phyloP scores from a whole-genome alignment of 257 asterid genomes.

The Knoxia roxburghii region DNA sequence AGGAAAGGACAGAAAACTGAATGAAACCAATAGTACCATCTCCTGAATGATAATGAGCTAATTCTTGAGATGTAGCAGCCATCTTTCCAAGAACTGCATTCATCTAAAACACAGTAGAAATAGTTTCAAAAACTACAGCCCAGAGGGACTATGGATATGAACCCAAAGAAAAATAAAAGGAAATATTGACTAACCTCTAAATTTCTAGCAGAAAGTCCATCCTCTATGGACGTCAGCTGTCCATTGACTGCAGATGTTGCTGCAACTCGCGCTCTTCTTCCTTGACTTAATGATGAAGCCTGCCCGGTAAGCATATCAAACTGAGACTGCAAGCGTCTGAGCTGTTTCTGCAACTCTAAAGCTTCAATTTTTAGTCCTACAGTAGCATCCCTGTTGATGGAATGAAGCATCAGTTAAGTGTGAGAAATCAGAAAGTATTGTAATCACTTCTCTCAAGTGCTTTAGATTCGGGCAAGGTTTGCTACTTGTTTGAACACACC shows the following conservation, averaged over 20 bases:
- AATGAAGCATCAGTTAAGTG: slow-evolving; percentile 24
- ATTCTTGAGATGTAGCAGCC: slow-evolving; percentile 86
- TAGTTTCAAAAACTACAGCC: slow-evolving; percentile 12
- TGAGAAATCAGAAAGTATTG: slow-evolving; percentile 14
- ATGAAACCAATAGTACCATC: slow-evolving; percentile 51
- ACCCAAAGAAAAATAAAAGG: not conserved
- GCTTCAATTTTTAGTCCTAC: slow-evolving; percentile 82
- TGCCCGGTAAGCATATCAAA: slow-evolving; percentile 84
- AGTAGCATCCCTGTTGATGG: slow-evolving; percentile 72
- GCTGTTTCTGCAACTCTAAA: slow-evolving; percentile 89
- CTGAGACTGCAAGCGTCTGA: slow-evolving; percentile 68
- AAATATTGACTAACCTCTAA: slow-evolving; percentile 57
- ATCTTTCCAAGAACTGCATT: slow-evolving; percentile 87
- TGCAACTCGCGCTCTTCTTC: slow-evolving; percentile 90
- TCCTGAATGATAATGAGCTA: slow-evolving; percentile 96
- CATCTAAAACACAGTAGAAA: slow-evolving; percentile 44
- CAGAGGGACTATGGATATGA: slow-evolving; percentile 3
- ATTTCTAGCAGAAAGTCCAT: slow-evolving; percentile 87
- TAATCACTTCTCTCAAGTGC: not conserved
- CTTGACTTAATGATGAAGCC: slow-evolving; percentile 89
- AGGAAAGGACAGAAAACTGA: not conserved
- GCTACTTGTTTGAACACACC: not conserved
- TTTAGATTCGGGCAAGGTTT: slow-evolving; percentile 12
- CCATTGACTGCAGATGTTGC: slow-evolving; percentile 87
- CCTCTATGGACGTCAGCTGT: slow-evolving; percentile 67